phyloP scores from a whole-genome alignment of 208 protist genomes.

The Leishmania arabica region DNA sequence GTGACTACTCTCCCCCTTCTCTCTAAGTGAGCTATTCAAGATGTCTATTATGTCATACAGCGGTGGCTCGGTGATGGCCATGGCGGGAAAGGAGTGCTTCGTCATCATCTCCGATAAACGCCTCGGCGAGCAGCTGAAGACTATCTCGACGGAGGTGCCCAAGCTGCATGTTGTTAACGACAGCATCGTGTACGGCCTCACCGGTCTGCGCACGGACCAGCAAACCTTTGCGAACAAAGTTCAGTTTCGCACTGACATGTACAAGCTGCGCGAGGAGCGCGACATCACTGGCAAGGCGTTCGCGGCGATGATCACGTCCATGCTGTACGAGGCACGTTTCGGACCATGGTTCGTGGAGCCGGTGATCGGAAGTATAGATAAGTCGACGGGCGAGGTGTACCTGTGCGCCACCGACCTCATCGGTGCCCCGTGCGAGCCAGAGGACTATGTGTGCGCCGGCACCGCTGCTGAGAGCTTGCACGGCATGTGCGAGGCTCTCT shows the following conservation, averaged over 20 bases:
- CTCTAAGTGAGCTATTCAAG: neutral
- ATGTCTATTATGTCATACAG: conserved; percentile 97
- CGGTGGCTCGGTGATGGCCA: conserved; percentile 96
- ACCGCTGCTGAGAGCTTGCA: conserved; percentile 96
- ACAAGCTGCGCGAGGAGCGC: conserved; percentile 91
- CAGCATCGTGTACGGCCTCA: conserved; percentile 94
- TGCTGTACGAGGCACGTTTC: conserved; percentile 96
- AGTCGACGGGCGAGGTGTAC: conserved; percentile 94
- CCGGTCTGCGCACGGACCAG: conserved; percentile 97
- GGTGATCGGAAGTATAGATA: conserved; percentile 97
- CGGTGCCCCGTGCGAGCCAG: conserved; percentile 92
- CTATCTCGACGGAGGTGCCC: conserved; percentile 94
- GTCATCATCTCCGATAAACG: conserved; percentile 97
- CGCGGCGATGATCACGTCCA: conserved; percentile 74
- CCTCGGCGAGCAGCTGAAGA: conserved; percentile 96
- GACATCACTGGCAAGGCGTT: conserved; percentile 90
- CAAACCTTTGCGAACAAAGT: conserved; percentile 95
- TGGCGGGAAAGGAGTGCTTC: conserved; percentile 99
- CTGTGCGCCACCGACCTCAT: conserved; percentile 97
- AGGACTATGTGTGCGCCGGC: conserved; percentile 98
- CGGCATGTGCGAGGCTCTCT: conserved; percentile 98
- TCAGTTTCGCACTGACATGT: conserved; percentile 89
- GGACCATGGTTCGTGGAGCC: conserved; percentile 98
- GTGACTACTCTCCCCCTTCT: neutral
- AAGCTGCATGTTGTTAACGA: conserved; percentile 97